phyloP scores from a whole-genome alignment of 768 basidiomycete genomes.

The Coprinopsis cinerea region DNA sequence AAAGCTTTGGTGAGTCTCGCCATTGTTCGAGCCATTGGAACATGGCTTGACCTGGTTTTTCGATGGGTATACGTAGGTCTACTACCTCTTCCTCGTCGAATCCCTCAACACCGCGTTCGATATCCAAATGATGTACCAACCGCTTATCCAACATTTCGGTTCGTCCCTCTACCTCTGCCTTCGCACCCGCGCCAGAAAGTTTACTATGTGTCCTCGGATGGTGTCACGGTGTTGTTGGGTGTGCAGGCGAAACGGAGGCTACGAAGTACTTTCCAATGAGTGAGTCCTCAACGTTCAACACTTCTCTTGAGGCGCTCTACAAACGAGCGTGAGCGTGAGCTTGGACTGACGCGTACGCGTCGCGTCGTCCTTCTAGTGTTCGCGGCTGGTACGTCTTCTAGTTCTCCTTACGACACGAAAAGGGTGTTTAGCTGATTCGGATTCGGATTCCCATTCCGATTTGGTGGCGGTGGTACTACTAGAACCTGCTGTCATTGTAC shows the following conservation, averaged over 20 bases:
- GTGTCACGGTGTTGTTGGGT: too few species aligned
- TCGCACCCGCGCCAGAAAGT: slow-evolving; percentile 14
- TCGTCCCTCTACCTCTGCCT: neutral
- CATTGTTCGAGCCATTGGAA: neutral
- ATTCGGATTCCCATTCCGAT: neutral
- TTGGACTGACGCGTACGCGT: too few species aligned
- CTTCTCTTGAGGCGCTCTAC: neutral
- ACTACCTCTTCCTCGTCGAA: slow-evolving; percentile 37
- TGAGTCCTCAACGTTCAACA: slow-evolving; percentile 12
- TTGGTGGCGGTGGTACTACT: neutral
- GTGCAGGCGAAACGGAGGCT: slow-evolving; percentile 17
- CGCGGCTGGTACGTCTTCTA: slow-evolving; percentile 18
- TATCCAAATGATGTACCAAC: slow-evolving; percentile 42
- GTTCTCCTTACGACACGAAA: neutral
- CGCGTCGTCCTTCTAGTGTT: slow-evolving; percentile 19
- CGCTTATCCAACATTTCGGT: slow-evolving; percentile 35
- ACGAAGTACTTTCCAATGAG: slow-evolving; percentile 23
- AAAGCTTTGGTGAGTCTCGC: slow-evolving; percentile 28
- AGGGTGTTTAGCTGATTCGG: neutral
- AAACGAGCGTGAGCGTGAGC: too few species aligned
- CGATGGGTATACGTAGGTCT: slow-evolving; percentile 22
- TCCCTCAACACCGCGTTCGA: slow-evolving; percentile 38
- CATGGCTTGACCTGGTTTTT: neutral
- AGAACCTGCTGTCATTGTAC: slow-evolving; percentile 31
- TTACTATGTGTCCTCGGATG: slow-evolving; percentile 1